A percentile compares a stretch with the other conserved stretches of the same genome.
Evolutionary conservation across 257 asterid genomes (phyloP).

Genomic region (Ligustrum vulgare): DNA sequence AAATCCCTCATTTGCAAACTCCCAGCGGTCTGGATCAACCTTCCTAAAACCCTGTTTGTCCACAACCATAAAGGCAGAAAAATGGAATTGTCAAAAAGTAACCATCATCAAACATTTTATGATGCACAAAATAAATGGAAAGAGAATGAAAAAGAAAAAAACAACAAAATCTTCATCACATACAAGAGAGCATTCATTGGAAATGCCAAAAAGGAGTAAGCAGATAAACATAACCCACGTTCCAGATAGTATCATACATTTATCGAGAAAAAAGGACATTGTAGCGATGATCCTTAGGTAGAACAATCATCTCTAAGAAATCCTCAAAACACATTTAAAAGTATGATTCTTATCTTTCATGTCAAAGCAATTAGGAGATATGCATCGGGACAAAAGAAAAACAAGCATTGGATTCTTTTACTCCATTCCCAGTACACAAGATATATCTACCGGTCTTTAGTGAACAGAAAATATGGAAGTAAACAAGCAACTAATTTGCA

Average conservation of each 20-base stretch:
- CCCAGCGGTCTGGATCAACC: conserved; percentile 95
- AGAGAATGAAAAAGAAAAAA: not conserved
- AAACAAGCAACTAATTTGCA: not conserved
- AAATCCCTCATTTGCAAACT: conserved; percentile 91
- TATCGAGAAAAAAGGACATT: not conserved
- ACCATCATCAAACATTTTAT: not conserved
- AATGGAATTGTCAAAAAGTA: not conserved
- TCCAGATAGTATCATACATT: not conserved
- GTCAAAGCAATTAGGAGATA: conserved; percentile 5
- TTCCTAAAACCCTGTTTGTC: conserved; percentile 74
- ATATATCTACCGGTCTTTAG: not conserved
- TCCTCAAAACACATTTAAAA: not conserved
- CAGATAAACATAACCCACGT: not conserved
- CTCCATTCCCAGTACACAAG: not conserved
- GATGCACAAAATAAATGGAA: not conserved
- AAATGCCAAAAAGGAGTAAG: not conserved
- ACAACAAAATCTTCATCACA: not conserved
- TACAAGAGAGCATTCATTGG: not conserved
- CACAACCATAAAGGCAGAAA: conserved; percentile 17
- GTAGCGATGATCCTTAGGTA: not conserved
- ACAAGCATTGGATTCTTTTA: not conserved
- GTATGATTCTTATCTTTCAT: not conserved
- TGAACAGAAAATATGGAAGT: conserved; percentile 3
- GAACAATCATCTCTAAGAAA: not conserved
- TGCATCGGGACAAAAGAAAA: not conserved